Evolutionary conservation across 441 rosid genomes (phyloP), one percentile per base, ranked within the genome.

Genomic region (Pelargonium cotyledonis): DNA sequence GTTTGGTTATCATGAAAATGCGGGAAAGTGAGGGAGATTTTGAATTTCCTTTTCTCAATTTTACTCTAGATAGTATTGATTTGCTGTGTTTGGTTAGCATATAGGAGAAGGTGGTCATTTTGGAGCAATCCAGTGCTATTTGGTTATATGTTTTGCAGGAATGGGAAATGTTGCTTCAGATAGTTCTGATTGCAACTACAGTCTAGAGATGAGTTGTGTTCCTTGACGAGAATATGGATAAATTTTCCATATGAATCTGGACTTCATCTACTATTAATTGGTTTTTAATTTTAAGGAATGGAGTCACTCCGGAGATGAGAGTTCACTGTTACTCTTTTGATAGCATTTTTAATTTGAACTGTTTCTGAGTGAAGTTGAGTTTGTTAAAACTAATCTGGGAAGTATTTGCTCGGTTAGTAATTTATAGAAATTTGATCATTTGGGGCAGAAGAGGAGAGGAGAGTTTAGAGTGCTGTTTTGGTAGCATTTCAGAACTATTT

Each of bases 1-100:
- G 66, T 63, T 64, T 64, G 65, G 65, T 31, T 26, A 15, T 26
- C 18, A 15, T 11, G n/a, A 62, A 62, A 3, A 62, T 29, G 41
- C 18, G 12, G 65, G 65, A 62, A 31, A 62, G 41, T 11, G 16
- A 62, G 65, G 31, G 16, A 2, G 12, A 11, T 62, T 2, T 21
- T 29, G 65, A 21, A 16, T 62, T 62, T 29, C 7, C 6, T 4
- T 8, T 4, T 62, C 2, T 7, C 8, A 23, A 29, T 63, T 63
- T 3, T n/a, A 14, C 6, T 14, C 8, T 35, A 15, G 64, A 35
- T 1, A 9, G 18, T 60, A 60, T 21, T 60, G 12, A 60, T 60
- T 23, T 10, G 7, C 35, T 60, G 38, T 62, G 26, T 11, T 1
- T 26, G 40, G 40, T 61, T 26, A 26, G 9, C 14, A n/a, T 26